A percentile compares a stretch with the other conserved stretches of the same genome.
Conservation (phyloP, 2,329 filamentous ascomycete species). For the Colletotrichum limetticola region DNA sequence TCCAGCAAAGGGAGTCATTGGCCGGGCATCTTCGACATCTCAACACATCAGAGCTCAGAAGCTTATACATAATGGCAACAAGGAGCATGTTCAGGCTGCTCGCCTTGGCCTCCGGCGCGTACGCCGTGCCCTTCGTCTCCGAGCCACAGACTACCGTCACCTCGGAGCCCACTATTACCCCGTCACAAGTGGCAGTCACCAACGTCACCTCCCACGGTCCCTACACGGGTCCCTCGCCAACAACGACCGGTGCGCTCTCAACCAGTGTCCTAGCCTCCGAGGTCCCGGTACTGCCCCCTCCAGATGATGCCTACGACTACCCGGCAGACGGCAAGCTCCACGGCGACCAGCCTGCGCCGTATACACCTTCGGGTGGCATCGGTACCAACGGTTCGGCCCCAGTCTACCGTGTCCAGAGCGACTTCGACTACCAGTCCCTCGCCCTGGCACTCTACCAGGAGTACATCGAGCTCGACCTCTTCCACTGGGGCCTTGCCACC, state of each 20-base stretch:
- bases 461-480: constrained; percentile 86
- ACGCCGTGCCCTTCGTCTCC: constrained; percentile 48
- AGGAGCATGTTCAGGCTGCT: constrained; percentile 31
- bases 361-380: constrained; percentile 76
- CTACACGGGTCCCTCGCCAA: constrained; percentile 70
- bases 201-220: constrained; percentile 76
- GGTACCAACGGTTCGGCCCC: constrained; percentile 83
- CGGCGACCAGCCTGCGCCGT: constrained; percentile 75
- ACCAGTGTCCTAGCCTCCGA: constrained; percentile 66
- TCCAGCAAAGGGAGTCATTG: no score
- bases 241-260: constrained; percentile 75
- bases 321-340: constrained; percentile 77
- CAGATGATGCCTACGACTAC: constrained; percentile 74
- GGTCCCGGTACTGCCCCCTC: constrained; percentile 67
- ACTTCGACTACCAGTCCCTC: constrained; percentile 86
- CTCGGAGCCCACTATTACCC: constrained; percentile 42
- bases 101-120: constrained; percentile 33
- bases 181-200: constrained; percentile 50
- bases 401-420: constrained; percentile 80
- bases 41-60: not conserved
- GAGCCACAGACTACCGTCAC: constrained; percentile 48
- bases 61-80: constrained; percentile 7
- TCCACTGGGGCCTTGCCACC: constrained; percentile 77
- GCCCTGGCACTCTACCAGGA: constrained; percentile 82
- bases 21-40: not conserved